Evolutionary conservation across 2,329 filamentous ascomycete species (phyloP), one percentile per base, ranked within the genome.

Genomic region (Atkinsonella texensis): DNA sequence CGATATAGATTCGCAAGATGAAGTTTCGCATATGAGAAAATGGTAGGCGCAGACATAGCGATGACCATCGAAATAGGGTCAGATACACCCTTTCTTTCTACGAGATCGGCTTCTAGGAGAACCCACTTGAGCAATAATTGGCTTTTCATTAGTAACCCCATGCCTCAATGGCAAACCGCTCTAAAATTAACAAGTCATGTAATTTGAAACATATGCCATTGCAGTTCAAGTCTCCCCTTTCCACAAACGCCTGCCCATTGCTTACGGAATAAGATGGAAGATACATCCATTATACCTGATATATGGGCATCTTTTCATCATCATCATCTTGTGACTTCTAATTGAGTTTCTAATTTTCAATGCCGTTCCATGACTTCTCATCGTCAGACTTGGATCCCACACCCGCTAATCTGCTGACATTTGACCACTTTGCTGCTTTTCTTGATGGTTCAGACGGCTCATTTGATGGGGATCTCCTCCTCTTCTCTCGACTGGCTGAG

Each of bases 351-450:
- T 52, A 70, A 55, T 71, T 67, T 20, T 68, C 60, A 50, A 71
- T 71, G 4, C 68, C 70, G 50, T 70, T 69, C 68, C 69, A 71
- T 9, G 70, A 70, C 55, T 68, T 69, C 53, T 71, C 68, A 45
- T 68, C 67, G n/a, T 70, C 67, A 13, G 63, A 64, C 13, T 23
- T 55, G 48, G 48, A 45, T 55, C 41, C 48, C 51, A 15, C 41
- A 31, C 12, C 18, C 44, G 15, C 35, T 32, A 4, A 28, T 49
- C 52, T 20, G 39, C 28, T 33, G 53, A 57, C 52, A 35, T 59
- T 40, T 53, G 49, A 12, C 1, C 20, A 23, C 28, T 50, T 52
- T 39, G 33, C 44, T 20, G 58, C 57, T 55, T 69, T 69, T 31
- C 63, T 62, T 11, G 63, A 59, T 1, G 59, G 59, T 12, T 60